Base-by-base conservation (phyloP, 345 rosid genomes). In the Carallia pectinifolia region DNA sequence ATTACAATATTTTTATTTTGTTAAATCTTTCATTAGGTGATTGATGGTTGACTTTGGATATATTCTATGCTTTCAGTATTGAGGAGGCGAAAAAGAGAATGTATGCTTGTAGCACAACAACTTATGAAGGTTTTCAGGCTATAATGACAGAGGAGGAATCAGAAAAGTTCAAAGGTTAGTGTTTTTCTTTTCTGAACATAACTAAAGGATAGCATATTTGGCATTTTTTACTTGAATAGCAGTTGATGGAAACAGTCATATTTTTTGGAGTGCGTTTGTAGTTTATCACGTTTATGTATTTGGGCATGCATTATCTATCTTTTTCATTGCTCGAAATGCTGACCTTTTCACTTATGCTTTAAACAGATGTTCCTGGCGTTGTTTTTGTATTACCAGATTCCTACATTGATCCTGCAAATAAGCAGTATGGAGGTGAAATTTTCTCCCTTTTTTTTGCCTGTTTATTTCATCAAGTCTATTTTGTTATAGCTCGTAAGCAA, bases 21-120 rank as follows among this genome's bases (percentile, higher is more conserved):
- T 40, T 4, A 10, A 9, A 40, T 12, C 48, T 40, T 40, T 40
- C 34, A 4, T 33, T 56, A 23, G 7, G 8, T 53, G 47, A 56
- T 59, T 69, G 6, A 68, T 40, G 54, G 19, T 37, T 10, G 60
- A 10, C 19, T 39, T 58, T 47, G 16, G 9, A 39, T 48, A 54
- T 48, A 53, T 64, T 73, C 76, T 62, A 15, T 67, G 36, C 70
- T 72, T 73, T 68, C 79, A 92, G 99, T 55, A 75, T 90, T 66
- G 97, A 92, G 75, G 99, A 89, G 80, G 98, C 97, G 10, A 90
- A 92, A 70, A 64, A 72, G 61, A 90, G 58, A 67, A 96, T 95
- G 16, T 95, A 95, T 77, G 99, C 99, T 4, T 95, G 99, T 83
- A 95, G 97, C 84, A 95, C 97, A 29, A 90, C 97, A 4, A 95